Percentiles rank a stretch among this genome's conserved stretches.
These are phyloP conservation scores for Rickenella mellea DNA, from an alignment of 768 basidiomycete species.

Conservation along the genomic window DNA sequence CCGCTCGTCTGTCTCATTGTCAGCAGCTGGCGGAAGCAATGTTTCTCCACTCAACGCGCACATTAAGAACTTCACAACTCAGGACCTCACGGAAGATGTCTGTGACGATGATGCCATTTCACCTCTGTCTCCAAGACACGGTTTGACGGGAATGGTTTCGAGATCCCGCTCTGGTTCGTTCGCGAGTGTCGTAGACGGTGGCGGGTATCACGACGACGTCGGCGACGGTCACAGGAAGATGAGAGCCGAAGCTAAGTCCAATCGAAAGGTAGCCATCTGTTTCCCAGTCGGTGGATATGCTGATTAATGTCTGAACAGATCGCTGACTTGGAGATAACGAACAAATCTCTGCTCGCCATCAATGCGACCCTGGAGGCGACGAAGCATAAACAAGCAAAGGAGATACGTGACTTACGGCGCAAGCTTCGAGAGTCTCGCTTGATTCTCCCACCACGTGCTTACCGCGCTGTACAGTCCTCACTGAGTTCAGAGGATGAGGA, in stretches of 20 bases:
- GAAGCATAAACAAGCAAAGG: conserved; percentile 72
- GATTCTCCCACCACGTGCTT: conserved; percentile 61
- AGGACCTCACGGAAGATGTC: conserved; percentile 13
- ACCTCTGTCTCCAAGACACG: too few relatives aligned
- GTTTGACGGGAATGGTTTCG: not conserved
- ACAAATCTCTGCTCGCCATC: conserved; percentile 76
- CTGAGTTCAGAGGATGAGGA: conserved; percentile 26
- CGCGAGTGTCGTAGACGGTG: conserved; percentile 4
- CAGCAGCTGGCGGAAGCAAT: conserved; percentile 26
- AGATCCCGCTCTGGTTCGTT: not conserved
- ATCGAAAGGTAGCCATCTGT: conserved; percentile 56
- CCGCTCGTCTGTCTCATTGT: conserved; percentile 36
- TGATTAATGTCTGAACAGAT: conserved; percentile 40
- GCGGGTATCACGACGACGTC: conserved; percentile 4
- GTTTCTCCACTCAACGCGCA: conserved; percentile 34
- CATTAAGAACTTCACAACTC: conserved; percentile 25
- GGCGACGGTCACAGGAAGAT: conserved; percentile 40
- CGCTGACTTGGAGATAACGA: conserved; percentile 86
- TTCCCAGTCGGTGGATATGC: not conserved
- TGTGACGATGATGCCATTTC: conserved; percentile 9
- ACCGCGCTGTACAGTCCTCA: conserved; percentile 45
- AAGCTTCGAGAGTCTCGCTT: conserved; percentile 77
- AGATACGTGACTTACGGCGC: conserved; percentile 77
- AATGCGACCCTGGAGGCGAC: conserved; percentile 74
- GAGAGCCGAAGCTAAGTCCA: conserved; percentile 71